phyloP scores from a whole-genome alignment of 371 early-diverging fungal genomes.

The Zychaea mexicana region DNA sequence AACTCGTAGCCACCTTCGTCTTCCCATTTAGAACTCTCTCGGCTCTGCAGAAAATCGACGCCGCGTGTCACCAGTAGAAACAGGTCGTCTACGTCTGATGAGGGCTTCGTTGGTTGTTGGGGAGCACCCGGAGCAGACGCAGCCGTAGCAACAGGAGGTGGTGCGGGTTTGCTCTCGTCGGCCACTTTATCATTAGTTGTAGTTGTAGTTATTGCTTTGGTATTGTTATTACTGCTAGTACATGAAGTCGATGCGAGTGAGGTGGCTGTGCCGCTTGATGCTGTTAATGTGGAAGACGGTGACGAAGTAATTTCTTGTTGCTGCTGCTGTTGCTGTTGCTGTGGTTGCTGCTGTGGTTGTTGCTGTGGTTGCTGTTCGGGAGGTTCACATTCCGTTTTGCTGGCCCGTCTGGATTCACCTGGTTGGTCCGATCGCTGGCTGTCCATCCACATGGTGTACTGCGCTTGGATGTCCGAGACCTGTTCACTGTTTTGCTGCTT shows the following conservation, averaged over 20 bases:
- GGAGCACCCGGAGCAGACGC: background rate
- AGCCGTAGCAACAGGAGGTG: background rate
- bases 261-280: background rate
- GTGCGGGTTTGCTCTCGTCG: background rate
- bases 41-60: constrained; percentile 39
- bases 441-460: constrained; percentile 48
- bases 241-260: constrained; percentile 1
- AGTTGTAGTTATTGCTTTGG: background rate
- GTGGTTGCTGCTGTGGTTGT: constrained; percentile 1
- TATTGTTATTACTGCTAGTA: constrained; percentile 2
- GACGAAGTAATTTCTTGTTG: constrained; percentile 3
- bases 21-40: constrained; percentile 50
- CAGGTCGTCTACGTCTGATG: constrained; percentile 11
- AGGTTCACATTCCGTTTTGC: constrained; percentile 6
- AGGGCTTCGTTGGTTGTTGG: background rate
- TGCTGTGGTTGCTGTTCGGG: background rate
- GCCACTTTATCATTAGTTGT: background rate
- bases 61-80: constrained; percentile 43
- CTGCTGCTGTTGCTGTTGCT: background rate
- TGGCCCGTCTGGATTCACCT: constrained; percentile 7
- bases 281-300: constrained; percentile 7
- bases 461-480: constrained; percentile 32
- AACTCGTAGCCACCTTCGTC: constrained; percentile 54
- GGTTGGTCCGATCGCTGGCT: constrained; percentile 22
- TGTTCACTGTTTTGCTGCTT: constrained; percentile 1